Base-by-base conservation (phyloP, 495 filamentous ascomycete species). In the Hypomontagnella submonticulosa region DNA sequence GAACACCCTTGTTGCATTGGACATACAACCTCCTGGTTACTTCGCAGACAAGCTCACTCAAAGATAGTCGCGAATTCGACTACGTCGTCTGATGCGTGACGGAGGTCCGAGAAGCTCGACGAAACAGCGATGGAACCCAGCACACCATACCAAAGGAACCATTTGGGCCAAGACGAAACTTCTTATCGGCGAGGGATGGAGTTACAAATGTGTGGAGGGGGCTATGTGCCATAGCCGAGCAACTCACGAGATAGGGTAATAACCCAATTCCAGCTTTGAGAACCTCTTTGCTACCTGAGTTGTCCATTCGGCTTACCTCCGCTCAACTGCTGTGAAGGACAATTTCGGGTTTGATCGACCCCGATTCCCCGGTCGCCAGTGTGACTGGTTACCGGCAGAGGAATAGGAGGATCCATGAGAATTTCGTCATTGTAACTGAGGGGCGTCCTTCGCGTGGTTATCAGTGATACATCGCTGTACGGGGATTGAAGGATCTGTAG, bases 41-140 rank as follows among this genome's bases (percentile, higher is more conserved):
- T 13, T 61, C n/a, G 20, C 32, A 52, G 38, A 43, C 33, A 57
- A 9, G 51, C 40, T 51, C 51, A 52, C 51, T 43, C 36, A 23
- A n/a, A 58, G 64, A 54, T 63, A 33, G 59, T 41, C 34, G 42
- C 47, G 38, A 60, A 51, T 18, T 34, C 42, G 55, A 55, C 20
- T 41, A 27, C 15, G 23, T 49, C 36, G 46, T 13, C 48, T 63
- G 55, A 33, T 38, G 34, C 32, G 49, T 42, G 44, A 51, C 66
- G 66, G 66, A 69, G 60, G 66, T 69, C 66, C 66, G 66, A 57
- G 59, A 54, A 64, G 36, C 38, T 64, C n/a, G 56, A 53, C 15
- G 43, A 20, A 63, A 53, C 19, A 43, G 48, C 33, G 51, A 47
- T 57, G 33, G 40, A 42, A 11, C 44, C 66, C 49, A 56, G 55